Evolutionary conservation across 2,329 filamentous ascomycete genomes (phyloP).

Genomic region (Ophiosphaerella narmari): DNA sequence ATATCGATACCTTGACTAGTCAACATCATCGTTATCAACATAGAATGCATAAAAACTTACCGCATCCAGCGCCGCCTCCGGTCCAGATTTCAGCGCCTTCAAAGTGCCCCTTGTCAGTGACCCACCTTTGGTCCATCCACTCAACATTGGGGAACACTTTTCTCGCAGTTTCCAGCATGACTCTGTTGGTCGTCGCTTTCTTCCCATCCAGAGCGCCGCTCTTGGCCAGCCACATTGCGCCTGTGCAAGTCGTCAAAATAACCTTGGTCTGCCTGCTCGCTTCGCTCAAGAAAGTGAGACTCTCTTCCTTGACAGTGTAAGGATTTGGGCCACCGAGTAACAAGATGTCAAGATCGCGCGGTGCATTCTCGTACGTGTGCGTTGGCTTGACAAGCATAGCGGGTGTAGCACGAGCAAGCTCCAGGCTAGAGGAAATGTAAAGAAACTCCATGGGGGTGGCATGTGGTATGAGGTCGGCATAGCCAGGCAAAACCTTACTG

Average conservation of each 20-base stretch:
- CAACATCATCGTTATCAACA: conserved; percentile 3
- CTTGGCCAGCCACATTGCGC: conserved; percentile 47
- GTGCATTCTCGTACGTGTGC: conserved; percentile 48
- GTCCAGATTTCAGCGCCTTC: conserved; percentile 48
- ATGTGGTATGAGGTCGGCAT: conserved; percentile 18
- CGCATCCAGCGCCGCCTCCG: conserved; percentile 44
- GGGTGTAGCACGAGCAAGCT: conserved; percentile 37
- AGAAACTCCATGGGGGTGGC: conserved; percentile 45
- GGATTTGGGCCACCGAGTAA: conserved; percentile 46
- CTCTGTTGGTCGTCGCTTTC: conserved; percentile 48
- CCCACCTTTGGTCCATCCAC: conserved; percentile 49
- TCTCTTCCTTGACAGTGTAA: conserved; percentile 35
- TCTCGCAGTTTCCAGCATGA: conserved; percentile 31
- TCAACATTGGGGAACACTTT: conserved; percentile 40
- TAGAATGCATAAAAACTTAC: conserved; percentile 21
- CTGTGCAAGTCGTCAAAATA: conserved; percentile 48
- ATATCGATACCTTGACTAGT: conserved; percentile 27
- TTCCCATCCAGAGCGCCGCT: conserved; percentile 45
- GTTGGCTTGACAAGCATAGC: conserved; percentile 44
- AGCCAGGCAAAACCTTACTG: conserved; percentile 9
- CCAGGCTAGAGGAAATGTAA: conserved; percentile 45
- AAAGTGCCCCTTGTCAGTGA: conserved; percentile 35
- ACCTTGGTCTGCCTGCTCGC: conserved; percentile 42
- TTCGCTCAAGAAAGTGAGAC: conserved; percentile 45
- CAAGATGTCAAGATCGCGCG: conserved; percentile 50